Base-by-base conservation (phyloP, 164 flowering plant genomes). In the Tetracentron sinense region DNA sequence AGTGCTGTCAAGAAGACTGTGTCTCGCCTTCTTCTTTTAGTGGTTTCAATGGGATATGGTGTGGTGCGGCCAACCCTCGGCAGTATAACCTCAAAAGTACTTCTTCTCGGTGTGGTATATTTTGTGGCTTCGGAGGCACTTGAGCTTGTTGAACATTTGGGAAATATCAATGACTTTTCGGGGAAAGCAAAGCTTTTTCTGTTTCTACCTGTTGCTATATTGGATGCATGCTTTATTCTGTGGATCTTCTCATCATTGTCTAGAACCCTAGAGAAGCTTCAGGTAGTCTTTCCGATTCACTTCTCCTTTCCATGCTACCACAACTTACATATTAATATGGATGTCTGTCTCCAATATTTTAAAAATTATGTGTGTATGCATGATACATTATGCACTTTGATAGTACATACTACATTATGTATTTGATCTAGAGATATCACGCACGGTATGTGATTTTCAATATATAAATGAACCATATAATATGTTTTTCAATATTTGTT, bases 181-280 rank as follows among this genome's bases (percentile, higher is more conserved):
- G 88, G 89, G 29, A 90, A 85, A 71, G 69, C 83, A 1, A 84
- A 73, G 76, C 55, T 86, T 48, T 82, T 83, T 65, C 70, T 88
- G 63, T 90, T 88, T 54, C 85, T 90, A 0, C 89, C 88, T 51
- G 88, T 88, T 65, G 86, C 83, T 15, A 62, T 81, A 30, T 64
- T 90, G 77, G 95, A 90, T 77, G 78, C 92, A 2, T 79, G 79
- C 62, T 88, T 85, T 72, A 83, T 90, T 50, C 70, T 86, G 27
- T 90, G 97, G 97, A 90, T 88, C 49, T 88, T 90, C 74, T 79
- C 92, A 4, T 90, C 97, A 42, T 62, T 90, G 42, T 88, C 94
- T 16, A 82, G 72, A 49, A 90, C 92, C 21, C 64, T 84, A 19
- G 85, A 86, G 74, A 85, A 84, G 67, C 85, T 87, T 69, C 87